Evolutionary conservation across 257 asterid species (phyloP), one percentile per base, ranked within the genome.

Genomic region (Voacanga thouarsii): DNA sequence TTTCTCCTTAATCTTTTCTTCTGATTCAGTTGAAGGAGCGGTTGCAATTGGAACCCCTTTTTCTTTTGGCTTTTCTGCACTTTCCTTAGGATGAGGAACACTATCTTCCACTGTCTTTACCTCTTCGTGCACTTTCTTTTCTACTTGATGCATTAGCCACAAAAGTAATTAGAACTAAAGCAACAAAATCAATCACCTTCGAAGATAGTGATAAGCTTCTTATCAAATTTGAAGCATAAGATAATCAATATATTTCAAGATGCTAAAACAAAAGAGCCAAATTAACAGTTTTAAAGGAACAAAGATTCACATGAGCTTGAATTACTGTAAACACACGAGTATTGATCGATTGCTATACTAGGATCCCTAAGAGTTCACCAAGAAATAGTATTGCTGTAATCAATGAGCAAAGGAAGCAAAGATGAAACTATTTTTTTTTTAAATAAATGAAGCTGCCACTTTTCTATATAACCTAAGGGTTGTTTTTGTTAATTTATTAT

Each of bases 91-190:
- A 3, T 74, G 83, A 70, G 85, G 33, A 71, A 75, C 87, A 65
- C 12, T 76, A 57, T 82, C 88, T 61, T 82, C 92, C 77, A 79
- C 73, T 41, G 53, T 79, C 81, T 86, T 87, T 71, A 77, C 77
- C 83, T 79, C 87, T 81, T 84, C 87, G 61, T 75, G 74, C 56
- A 60, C 79, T 66, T 89, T 86, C 85, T 90, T 89, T 77, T 81
- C 91, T 56, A 84, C 87, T 84, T 85, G 88, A 94, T 89, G 89
- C 82, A 65, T 41, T 33, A 60, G 55, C 68, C 4, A 72, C 43
- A 8, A 33, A 78, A 78, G n/a, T 67, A 71, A 53, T 6, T 21
- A 15, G 16, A 3, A 53, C 16, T 12, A 43, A 26, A 57, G 1
- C 39, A 26, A 81, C 59, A 41, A 1, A 33, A 65, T 43, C 50